Evolutionary conservation across 2,329 filamentous ascomycete species (phyloP).

Genomic region (Chaetothyriales sp.): DNA sequence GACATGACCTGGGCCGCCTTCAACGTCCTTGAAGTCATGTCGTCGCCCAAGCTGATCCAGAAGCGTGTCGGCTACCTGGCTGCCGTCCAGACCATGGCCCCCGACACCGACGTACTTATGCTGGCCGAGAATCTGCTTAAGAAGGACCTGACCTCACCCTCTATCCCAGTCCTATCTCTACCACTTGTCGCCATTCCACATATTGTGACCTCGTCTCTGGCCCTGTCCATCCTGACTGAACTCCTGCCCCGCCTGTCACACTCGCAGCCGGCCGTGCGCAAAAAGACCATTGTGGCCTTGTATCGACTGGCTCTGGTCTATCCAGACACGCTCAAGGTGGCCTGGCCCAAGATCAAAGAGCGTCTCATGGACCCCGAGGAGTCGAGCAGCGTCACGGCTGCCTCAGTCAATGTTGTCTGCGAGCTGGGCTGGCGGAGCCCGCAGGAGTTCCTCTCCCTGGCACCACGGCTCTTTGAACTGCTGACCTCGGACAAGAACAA

Average conservation of each 20-base stretch:
- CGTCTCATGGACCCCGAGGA: slow-evolving; percentile 77
- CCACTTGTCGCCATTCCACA: slow-evolving; percentile 86
- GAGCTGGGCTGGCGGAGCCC: slow-evolving; percentile 89
- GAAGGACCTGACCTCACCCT: slow-evolving; percentile 59
- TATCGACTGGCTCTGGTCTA: slow-evolving; percentile 93
- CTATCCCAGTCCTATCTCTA: slow-evolving; percentile 61
- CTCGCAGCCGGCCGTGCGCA: slow-evolving; percentile 69
- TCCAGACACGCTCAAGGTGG: slow-evolving; percentile 76
- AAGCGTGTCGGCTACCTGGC: slow-evolving; percentile 91
- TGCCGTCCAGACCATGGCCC: slow-evolving; percentile 86
- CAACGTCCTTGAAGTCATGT: slow-evolving; percentile 98
- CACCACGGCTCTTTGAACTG: slow-evolving; percentile 80
- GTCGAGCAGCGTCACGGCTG: slow-evolving; percentile 83
- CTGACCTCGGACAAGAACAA: slow-evolving; percentile 88
- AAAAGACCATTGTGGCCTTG: slow-evolving; percentile 89
- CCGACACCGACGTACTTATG: slow-evolving; percentile 95
- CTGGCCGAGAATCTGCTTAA: slow-evolving; percentile 91
- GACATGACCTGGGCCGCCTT: slow-evolving; percentile 99
- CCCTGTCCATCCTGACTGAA: slow-evolving; percentile 75
- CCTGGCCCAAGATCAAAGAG: slow-evolving; percentile 97
- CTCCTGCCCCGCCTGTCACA: slow-evolving; percentile 74
- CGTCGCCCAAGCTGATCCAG: slow-evolving; percentile 81
- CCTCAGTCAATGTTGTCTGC: slow-evolving; percentile 92
- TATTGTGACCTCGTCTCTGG: slow-evolving; percentile 81
- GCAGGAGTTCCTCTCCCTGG: slow-evolving; percentile 82